phyloP scores from a whole-genome alignment of 2,329 filamentous ascomycete species.

The Exserohilum rostratum region DNA sequence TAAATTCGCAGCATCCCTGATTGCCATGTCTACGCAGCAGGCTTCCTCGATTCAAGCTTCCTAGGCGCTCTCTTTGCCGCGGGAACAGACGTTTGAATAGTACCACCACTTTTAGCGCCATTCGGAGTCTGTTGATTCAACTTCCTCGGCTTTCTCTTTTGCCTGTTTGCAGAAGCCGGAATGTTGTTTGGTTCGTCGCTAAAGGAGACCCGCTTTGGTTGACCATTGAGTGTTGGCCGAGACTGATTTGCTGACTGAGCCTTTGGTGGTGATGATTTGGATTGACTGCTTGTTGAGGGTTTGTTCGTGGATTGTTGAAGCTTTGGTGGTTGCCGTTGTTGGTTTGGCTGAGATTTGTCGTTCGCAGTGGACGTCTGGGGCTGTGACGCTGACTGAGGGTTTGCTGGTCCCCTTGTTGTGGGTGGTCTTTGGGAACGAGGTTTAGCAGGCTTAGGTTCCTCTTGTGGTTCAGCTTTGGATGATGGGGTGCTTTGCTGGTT shows the following conservation, averaged over 20 bases:
- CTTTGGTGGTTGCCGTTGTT: conserved; percentile 10
- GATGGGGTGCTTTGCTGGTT: conserved; percentile 13
- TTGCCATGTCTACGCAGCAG: conserved; percentile 2
- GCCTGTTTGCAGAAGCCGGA: conserved; percentile 11
- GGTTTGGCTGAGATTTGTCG: neutral
- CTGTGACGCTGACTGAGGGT: neutral
- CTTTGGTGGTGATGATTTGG: conserved; percentile 7
- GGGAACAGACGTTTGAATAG: neutral
- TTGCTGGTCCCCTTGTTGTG: conserved; percentile 1
- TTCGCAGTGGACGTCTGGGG: neutral
- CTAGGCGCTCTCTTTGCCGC: conserved; percentile 29
- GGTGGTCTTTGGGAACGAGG: conserved; percentile 14
- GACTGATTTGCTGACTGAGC: conserved; percentile 16
- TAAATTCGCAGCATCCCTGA: neutral
- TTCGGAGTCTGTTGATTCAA: conserved; percentile 21
- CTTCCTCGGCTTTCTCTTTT: conserved; percentile 36
- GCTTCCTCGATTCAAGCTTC: conserved; percentile 33
- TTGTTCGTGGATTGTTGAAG: conserved; percentile 3
- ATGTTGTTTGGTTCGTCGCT: conserved; percentile 21
- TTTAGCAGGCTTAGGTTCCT: conserved; percentile 19
- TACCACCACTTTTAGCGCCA: conserved; percentile 1
- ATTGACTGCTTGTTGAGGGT: neutral
- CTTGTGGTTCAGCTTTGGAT: conserved; percentile 19
- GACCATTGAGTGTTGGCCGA: neutral
- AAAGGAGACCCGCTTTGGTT: conserved; percentile 14